Conservation (phyloP, 441 rosid genomes). For the Populus hybrid region DNA sequence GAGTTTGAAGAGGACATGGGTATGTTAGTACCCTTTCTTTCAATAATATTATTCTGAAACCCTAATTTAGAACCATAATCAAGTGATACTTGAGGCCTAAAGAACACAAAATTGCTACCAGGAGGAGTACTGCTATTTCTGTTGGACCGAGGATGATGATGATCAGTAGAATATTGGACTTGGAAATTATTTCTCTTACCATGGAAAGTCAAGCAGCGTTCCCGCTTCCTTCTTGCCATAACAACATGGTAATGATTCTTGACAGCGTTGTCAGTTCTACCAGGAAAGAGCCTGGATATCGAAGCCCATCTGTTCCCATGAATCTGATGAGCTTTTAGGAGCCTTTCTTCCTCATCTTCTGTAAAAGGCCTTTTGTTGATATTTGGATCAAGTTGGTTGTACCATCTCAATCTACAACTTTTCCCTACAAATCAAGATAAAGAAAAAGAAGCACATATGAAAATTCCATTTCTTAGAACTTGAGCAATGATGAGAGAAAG, state of each 20-base stretch:
- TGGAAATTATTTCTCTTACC: conserved; percentile 15
- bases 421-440: conserved; percentile 33
- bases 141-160: conserved; percentile 16
- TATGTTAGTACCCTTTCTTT: conserved; percentile 4
- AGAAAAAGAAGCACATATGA: conserved; percentile 4
- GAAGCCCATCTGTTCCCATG: conserved; percentile 60
- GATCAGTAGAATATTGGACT: background rate
- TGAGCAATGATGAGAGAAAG: conserved; percentile 4
- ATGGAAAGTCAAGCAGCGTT: conserved; percentile 19
- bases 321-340: conserved; percentile 45
- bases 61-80: background rate
- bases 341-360: conserved; percentile 49
- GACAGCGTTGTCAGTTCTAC: conserved; percentile 58
- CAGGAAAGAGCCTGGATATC: conserved; percentile 51
- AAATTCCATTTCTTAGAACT: conserved; percentile 17
- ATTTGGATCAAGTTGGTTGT: conserved; percentile 58
- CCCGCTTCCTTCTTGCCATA: conserved; percentile 49
- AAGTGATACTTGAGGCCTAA: background rate
- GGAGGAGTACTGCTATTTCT: background rate
- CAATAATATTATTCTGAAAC: conserved; percentile 7
- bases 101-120: conserved; percentile 11
- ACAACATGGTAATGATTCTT: conserved; percentile 60
- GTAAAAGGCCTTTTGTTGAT: conserved; percentile 49
- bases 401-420: conserved; percentile 69
- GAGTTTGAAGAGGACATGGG: conserved; percentile 14